Conservation (phyloP, 2,329 filamentous ascomycete species). For the Lachnellula hyalina region DNA sequence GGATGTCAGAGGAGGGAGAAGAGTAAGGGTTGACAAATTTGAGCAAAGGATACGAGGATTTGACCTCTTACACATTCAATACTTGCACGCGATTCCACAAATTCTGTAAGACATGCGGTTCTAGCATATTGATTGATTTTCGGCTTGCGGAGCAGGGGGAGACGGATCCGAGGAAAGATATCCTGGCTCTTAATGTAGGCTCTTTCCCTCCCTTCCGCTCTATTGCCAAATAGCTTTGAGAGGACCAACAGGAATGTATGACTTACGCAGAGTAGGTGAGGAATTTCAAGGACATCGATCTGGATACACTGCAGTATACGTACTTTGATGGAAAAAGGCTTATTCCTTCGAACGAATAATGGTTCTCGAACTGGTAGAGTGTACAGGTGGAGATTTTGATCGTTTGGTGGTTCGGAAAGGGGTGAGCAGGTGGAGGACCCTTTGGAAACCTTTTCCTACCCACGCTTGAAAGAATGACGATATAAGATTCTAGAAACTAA, state of each 20-base stretch:
- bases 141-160: conserved; percentile 1
- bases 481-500: too few species aligned
- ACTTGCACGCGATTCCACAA: conserved; percentile 13
- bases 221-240: background rate
- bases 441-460: too few species aligned
- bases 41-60: conserved; percentile 13
- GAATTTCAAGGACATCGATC: conserved; percentile 19
- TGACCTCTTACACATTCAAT: conserved; percentile 12
- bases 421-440: background rate
- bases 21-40: background rate
- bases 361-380: background rate
- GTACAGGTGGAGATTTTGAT: background rate
- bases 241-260: background rate
- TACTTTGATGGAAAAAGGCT: conserved; percentile 18
- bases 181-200: conserved; percentile 22
- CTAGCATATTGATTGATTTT: conserved; percentile 20
- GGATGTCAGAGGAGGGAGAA: background rate
- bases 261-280: conserved; percentile 12
- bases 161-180: conserved; percentile 19
- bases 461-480: too few species aligned
- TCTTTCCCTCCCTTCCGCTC: background rate
- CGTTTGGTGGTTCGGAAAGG: background rate
- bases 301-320: conserved; percentile 18
- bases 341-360: background rate
- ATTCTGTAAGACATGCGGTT: conserved; percentile 23